Evolutionary conservation across 148 eudicot species (phyloP), one percentile per base, ranked within the genome.

Genomic region (Pouteria glomerata): DNA sequence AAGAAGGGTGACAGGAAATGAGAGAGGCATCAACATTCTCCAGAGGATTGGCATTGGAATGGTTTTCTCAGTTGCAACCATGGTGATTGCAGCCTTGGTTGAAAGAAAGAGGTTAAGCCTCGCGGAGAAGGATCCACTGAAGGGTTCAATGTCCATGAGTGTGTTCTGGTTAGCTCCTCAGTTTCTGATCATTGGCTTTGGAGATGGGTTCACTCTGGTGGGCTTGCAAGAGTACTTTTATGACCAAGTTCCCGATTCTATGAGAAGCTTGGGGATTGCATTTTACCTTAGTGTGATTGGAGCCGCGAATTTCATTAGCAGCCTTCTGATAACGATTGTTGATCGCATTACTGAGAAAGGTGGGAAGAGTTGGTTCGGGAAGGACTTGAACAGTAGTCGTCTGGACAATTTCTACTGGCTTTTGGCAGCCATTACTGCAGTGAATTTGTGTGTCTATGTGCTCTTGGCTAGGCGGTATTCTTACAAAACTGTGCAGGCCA

Each of bases 221-320:
- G 95, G 95, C 24, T 68, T 89, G 58, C 95, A 89, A 77, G 95
- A 89, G 75, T 86, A 85, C 47, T 89, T 89, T 35, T 89, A 89
- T 44, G 94, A 83, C n/a, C 89, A 89, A 77, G 94, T 89, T 1
- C 94, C 94, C 10, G 94, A 89, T 71, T 89, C 90, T 1, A 86
- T 89, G 90, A 83, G 91, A 66, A 87, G 91, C 62, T 48, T 89
- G 26, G 95, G 95, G 2, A 87, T 89, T 24, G 95, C 84, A 0
- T 70, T 89, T 35, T 89, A 89, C 80, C 85, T 89, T 24, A 87
- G 95, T 69, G 88, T 87, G 27, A 62, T 89, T 8, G 95, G 95
- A 19, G 85, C 73, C 16, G 83, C 81, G 2, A 89, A 77, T 55
- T 89, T 89, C 73, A 37, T 87, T 12, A 89, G 91, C 57, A 89